These are phyloP conservation scores for Xylaria sp. DNA, from an alignment of 2,329 filamentous ascomycete species.

Conservation along the genomic window DNA sequence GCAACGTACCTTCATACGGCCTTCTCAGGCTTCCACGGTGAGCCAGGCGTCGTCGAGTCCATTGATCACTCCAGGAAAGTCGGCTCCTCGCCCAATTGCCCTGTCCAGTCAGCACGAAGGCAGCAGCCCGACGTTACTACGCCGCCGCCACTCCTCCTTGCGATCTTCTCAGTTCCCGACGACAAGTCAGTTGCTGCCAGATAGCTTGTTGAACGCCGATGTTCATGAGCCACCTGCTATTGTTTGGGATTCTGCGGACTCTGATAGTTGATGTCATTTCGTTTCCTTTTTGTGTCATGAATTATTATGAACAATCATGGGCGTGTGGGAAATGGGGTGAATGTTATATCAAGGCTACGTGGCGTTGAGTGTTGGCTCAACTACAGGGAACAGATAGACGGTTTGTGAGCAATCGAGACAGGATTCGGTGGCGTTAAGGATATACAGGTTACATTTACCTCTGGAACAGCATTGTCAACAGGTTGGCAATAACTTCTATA, in stretches of 20 bases:
- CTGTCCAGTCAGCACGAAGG: conserved; percentile 39
- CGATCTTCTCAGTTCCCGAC: conserved; percentile 61
- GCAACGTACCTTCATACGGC: conserved; percentile 44
- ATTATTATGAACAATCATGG: not conserved
- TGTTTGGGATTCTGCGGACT: conserved; percentile 57
- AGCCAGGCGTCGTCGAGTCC: conserved; percentile 52
- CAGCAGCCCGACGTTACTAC: conserved; percentile 39
- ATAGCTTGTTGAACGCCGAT: conserved; percentile 57
- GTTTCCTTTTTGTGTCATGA: not conserved
- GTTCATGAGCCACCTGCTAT: conserved; percentile 54
- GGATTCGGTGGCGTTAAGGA: not conserved
- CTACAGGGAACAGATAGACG: not conserved
- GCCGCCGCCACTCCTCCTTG: conserved; percentile 41
- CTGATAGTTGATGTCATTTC: conserved; percentile 37
- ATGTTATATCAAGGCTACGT: not conserved
- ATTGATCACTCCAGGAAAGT: conserved; percentile 47
- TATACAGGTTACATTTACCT: not conserved
- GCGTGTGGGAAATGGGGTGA: too few relatives aligned
- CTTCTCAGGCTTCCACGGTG: conserved; percentile 59
- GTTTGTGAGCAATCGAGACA: conserved; percentile 3
- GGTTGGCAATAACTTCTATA: not conserved
- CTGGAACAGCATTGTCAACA: not conserved
- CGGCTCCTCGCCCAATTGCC: conserved; percentile 39
- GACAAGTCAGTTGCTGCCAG: conserved; percentile 64
- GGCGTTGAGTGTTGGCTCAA: conserved; percentile 9